A percentile compares a stretch with the other conserved stretches of the same genome.
These are phyloP conservation scores for Colletotrichum cuscutae DNA, from an alignment of 2,329 filamentous ascomycete genomes.

Conservation along the genomic window DNA sequence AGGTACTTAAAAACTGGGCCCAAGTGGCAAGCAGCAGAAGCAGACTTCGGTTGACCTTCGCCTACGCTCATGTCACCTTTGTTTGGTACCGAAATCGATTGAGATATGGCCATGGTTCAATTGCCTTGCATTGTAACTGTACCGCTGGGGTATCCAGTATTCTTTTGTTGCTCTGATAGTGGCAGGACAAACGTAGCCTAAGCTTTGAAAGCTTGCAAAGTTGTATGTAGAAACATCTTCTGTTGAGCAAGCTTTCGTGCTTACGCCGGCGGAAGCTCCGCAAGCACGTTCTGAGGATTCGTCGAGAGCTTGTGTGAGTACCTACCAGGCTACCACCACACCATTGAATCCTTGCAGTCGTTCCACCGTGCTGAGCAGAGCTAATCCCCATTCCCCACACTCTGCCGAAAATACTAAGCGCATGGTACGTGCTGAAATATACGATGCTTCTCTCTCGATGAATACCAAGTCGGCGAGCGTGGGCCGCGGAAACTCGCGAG, in stretches of 20 bases:
- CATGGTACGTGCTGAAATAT: constrained; percentile 19
- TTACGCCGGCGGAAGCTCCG: constrained; percentile 20
- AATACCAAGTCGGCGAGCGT: not conserved
- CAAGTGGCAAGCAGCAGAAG: not conserved
- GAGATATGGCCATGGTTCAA: not conserved
- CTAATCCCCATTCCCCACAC: constrained; percentile 11
- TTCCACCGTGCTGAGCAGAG: constrained; percentile 15
- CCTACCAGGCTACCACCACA: not conserved
- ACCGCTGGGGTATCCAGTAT: not conserved
- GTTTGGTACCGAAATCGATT: too few relatives aligned
- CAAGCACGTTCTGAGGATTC: not conserved
- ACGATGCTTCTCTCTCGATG: constrained; percentile 10
- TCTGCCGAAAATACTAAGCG: not conserved
- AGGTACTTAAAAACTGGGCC: constrained; percentile 7
- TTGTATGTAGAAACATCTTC: not conserved
- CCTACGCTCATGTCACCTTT: too few relatives aligned
- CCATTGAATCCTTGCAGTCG: constrained; percentile 19
- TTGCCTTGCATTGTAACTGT: not conserved
- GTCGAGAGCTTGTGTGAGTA: not conserved
- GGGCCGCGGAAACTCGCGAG: not conserved
- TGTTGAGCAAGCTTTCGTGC: constrained; percentile 13
- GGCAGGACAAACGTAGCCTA: not conserved
- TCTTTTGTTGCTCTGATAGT: not conserved
- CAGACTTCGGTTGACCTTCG: not conserved
- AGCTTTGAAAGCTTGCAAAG: constrained; percentile 3